Base-by-base conservation (phyloP, 345 rosid genomes). In the Eucalyptus regnans region DNA sequence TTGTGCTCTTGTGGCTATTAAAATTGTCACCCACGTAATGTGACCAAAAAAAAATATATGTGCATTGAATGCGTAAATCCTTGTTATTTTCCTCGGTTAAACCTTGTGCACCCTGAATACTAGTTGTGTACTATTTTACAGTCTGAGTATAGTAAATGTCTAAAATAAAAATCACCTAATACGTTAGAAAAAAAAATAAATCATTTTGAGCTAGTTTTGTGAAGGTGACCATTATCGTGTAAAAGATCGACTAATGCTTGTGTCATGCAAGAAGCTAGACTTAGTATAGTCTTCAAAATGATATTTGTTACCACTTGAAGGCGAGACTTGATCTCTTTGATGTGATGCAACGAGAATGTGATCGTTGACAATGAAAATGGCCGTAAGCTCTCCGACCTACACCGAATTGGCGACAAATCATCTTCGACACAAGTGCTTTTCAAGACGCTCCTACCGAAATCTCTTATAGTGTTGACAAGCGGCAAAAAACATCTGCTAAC, bases 401-500 rank as follows among this genome's bases (percentile, higher is more conserved):
- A 92, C 66, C 93, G 89, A 11, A 94, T 92, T 6, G 91, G 90
- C 2, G 92, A 88, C 25, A 18, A 44, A 68, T 89, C 94, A 87
- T 94, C 96, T 54, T 91, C 90, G 43, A 91, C 46, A 12, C 88
- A 88, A 20, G 86, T 88, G 58, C 95, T 94, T 92, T 93, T 93
- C 33, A 33, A 33, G 33, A 33, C 33, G 33, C 33, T 2, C 33
- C 33, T 33, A 33, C 33, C 33, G 33, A 33, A 33, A 33, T 33
- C 33, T 33, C 33, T 33, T 33, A 33, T 33, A 33, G 33, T 33
- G 80, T 91, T 91, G 46, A 81, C 54, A 9, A 88, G 86, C 1
- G 92, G 91, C 23, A 49, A 31, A 12, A 91, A 31, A 43, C 22
- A 86, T 51, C n/a, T 10, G 17, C 17, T 5, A 7, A 54, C 62